phyloP scores from a whole-genome alignment of 129 eudicot genomes.

The Tagetes erecta region DNA sequence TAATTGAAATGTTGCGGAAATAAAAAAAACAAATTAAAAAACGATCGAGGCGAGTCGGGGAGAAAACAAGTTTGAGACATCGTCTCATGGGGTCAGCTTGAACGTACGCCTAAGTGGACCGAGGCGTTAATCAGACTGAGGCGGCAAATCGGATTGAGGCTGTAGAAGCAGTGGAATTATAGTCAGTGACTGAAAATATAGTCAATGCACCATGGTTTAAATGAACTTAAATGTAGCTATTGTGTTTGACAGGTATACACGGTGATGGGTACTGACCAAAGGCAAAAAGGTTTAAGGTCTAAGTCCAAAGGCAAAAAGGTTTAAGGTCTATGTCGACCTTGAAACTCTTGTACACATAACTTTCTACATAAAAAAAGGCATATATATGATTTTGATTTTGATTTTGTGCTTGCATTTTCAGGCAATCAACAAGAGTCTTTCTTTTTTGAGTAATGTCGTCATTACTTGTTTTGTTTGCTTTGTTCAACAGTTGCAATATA shows the following conservation, averaged over 20 bases:
- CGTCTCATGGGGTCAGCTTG: too few relatives aligned
- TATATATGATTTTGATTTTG: neutral
- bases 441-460: slow-evolving; percentile 57
- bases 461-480: too few relatives aligned
- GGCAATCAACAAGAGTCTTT: slow-evolving; percentile 69
- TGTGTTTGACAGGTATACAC: slow-evolving; percentile 50
- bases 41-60: neutral
- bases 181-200: neutral
- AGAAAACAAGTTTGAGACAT: too few relatives aligned
- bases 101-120: too few relatives aligned
- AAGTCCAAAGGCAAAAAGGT: slow-evolving; percentile 41
- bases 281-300: too few relatives aligned
- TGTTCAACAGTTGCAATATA: too few relatives aligned
- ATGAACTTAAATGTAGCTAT: neutral
- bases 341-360: neutral
- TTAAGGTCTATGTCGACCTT: slow-evolving; percentile 38
- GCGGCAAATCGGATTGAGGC: too few relatives aligned
- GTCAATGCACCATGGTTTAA: neutral
- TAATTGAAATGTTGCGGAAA: neutral
- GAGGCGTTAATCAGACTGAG: too few relatives aligned
- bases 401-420: slow-evolving; percentile 16
- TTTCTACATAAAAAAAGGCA: neutral
- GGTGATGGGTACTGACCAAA: slow-evolving; percentile 58
- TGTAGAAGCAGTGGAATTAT: too few relatives aligned
- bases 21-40: too few relatives aligned